Evolutionary conservation across 2,329 filamentous ascomycete genomes (phyloP).

Genomic region (Pseudohalonectria lignicola): DNA sequence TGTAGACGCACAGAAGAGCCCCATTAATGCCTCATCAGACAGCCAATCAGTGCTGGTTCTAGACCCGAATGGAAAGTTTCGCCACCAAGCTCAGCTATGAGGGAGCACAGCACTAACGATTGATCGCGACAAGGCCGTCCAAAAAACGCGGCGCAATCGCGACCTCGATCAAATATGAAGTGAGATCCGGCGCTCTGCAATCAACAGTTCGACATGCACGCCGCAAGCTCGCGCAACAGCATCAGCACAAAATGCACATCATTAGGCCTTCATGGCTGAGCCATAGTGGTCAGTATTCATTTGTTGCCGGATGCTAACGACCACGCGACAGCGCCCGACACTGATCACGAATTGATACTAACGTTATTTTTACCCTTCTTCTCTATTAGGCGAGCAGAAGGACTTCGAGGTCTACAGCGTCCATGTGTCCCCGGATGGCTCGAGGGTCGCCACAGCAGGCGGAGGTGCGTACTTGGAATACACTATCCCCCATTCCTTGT

Average conservation of each 20-base stretch:
- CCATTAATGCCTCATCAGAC: no score
- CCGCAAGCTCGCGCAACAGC: neutral
- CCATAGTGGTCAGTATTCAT: conserved; percentile 59
- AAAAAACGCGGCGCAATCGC: neutral
- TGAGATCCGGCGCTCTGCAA: no score
- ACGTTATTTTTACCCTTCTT: neutral
- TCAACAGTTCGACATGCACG: conserved; percentile 1
- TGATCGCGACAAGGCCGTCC: neutral
- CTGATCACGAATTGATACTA: neutral
- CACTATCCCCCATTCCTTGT: neutral
- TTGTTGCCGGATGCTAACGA: no score
- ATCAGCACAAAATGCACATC: conserved; percentile 54
- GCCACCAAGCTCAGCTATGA: no score
- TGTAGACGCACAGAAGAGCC: no score
- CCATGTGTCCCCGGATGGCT: conserved; percentile 90
- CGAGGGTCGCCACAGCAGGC: conserved; percentile 82
- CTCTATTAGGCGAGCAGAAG: conserved; percentile 91
- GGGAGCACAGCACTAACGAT: neutral
- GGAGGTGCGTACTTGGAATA: conserved; percentile 50
- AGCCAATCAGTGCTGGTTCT: no score
- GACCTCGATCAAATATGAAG: no score
- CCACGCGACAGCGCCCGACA: neutral
- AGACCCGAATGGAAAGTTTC: no score
- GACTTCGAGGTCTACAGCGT: conserved; percentile 98
- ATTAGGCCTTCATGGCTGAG: conserved; percentile 94